Conservation (phyloP, 2,329 filamentous ascomycete genomes). For the Beauveria australis region DNA sequence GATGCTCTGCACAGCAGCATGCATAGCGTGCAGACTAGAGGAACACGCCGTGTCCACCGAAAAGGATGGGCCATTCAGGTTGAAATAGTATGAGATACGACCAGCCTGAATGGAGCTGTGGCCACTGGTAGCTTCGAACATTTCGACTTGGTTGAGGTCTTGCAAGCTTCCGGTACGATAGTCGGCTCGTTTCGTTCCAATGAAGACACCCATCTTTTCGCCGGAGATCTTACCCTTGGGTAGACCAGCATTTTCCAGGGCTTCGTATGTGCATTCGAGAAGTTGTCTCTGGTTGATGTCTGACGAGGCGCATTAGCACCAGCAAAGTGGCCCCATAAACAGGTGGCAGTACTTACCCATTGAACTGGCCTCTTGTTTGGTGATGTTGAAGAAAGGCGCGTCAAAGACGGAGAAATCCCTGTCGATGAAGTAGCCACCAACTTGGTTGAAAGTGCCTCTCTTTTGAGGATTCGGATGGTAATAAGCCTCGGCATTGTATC, state of each 20-base stretch:
- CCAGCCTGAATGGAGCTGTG: slow-evolving; percentile 46
- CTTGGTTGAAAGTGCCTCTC: slow-evolving; percentile 30
- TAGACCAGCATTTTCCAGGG: slow-evolving; percentile 44
- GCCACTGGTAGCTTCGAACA: slow-evolving; percentile 43
- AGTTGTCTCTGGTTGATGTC: slow-evolving; percentile 47
- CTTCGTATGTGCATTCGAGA: slow-evolving; percentile 46
- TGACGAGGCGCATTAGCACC: slow-evolving; percentile 4
- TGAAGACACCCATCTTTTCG: slow-evolving; percentile 40
- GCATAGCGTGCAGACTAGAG: slow-evolving; percentile 40
- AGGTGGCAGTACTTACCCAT: slow-evolving; percentile 26
- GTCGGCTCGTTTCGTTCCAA: slow-evolving; percentile 39
- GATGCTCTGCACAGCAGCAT: slow-evolving; percentile 42
- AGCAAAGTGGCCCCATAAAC: not conserved
- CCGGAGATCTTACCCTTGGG: slow-evolving; percentile 34
- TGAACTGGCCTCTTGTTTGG: slow-evolving; percentile 39
- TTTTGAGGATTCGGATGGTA: slow-evolving; percentile 36
- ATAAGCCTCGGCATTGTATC: slow-evolving; percentile 37
- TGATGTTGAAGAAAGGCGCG: slow-evolving; percentile 45
- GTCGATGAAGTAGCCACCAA: slow-evolving; percentile 34
- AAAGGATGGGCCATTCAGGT: slow-evolving; percentile 44
- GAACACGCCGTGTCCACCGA: slow-evolving; percentile 46
- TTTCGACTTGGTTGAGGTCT: slow-evolving; percentile 39
- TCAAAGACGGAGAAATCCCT: slow-evolving; percentile 40
- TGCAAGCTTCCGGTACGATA: slow-evolving; percentile 38
- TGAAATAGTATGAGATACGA: slow-evolving; percentile 46